These are phyloP conservation scores for Stemphylium lycopersici DNA, from an alignment of 2,329 filamentous ascomycete genomes.

Conservation along the genomic window DNA sequence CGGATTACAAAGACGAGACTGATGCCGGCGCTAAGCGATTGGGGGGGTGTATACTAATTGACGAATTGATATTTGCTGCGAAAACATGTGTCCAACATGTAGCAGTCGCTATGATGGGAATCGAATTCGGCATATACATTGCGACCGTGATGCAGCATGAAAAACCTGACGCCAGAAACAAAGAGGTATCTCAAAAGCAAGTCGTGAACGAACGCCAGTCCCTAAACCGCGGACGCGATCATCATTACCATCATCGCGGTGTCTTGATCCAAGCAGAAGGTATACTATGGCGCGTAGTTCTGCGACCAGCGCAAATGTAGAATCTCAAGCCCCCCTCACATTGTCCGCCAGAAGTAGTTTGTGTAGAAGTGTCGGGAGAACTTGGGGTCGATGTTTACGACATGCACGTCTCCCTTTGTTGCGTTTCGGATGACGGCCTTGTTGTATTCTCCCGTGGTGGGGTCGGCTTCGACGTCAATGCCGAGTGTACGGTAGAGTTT, in stretches of 20 bases:
- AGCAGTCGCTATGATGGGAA: too few relatives aligned
- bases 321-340: slow-evolving; percentile 54
- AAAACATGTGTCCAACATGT: too few relatives aligned
- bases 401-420: slow-evolving; percentile 87
- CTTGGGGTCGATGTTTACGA: slow-evolving; percentile 92
- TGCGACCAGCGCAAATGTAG: not conserved
- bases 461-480: slow-evolving; percentile 84
- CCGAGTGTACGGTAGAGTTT: slow-evolving; percentile 91
- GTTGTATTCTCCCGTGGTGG: slow-evolving; percentile 75
- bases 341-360: slow-evolving; percentile 92
- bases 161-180: slow-evolving; percentile 4
- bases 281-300: not conserved
- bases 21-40: too few relatives aligned
- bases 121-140: not conserved
- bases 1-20: too few relatives aligned
- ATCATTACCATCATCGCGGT: not conserved
- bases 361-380: slow-evolving; percentile 92
- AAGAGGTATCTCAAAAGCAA: slow-evolving; percentile 15
- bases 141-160: not conserved
- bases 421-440: slow-evolving; percentile 86
- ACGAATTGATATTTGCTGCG: too few relatives aligned
- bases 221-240: not conserved
- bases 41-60: too few relatives aligned
- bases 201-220: not conserved
- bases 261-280: not conserved